phyloP scores from a whole-genome alignment of 148 eudicot species.

The Heliosperma pusillum region DNA sequence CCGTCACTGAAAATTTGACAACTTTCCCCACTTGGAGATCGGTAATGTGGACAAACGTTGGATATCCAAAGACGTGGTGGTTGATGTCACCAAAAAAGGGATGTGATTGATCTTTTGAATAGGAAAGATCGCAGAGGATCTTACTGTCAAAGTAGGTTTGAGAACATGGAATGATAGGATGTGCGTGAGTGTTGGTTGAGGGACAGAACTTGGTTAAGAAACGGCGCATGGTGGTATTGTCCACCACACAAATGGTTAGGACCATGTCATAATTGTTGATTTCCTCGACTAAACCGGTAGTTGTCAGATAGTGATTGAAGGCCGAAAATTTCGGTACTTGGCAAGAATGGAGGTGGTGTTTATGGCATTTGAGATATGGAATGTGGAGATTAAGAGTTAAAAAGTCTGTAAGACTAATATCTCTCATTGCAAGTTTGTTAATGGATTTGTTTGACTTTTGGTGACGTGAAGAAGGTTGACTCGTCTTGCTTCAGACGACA shows the following conservation, averaged over 20 bases:
- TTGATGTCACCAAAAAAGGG: conserved; percentile 59
- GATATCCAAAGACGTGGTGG: conserved; percentile 28
- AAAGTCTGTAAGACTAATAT: not conserved
- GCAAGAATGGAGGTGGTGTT: conserved; percentile 17
- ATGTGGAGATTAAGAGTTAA: not conserved
- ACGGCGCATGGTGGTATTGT: conserved; percentile 11
- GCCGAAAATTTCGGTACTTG: not conserved
- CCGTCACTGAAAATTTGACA: conserved; percentile 38
- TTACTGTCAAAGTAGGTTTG: conserved; percentile 44
- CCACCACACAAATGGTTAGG: conserved; percentile 8
- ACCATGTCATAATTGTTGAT: not conserved
- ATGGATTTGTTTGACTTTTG: conserved; percentile 1
- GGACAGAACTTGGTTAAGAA: conserved; percentile 14
- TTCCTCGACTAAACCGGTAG: not conserved
- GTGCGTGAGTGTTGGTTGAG: not conserved
- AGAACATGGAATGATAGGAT: conserved; percentile 42
- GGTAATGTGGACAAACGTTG: conserved; percentile 52
- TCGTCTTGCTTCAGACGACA: not conserved
- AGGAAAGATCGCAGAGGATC: conserved; percentile 48
- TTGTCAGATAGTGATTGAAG: conserved; percentile 11
- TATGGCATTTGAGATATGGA: conserved; percentile 11
- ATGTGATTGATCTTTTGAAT: conserved; percentile 31
- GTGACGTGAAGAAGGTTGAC: not conserved
- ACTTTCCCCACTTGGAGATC: conserved; percentile 45
- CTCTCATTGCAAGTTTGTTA: not conserved